phyloP scores from a whole-genome alignment of 2,329 filamentous ascomycete species.

The Colletotrichum neosansevieriae region DNA sequence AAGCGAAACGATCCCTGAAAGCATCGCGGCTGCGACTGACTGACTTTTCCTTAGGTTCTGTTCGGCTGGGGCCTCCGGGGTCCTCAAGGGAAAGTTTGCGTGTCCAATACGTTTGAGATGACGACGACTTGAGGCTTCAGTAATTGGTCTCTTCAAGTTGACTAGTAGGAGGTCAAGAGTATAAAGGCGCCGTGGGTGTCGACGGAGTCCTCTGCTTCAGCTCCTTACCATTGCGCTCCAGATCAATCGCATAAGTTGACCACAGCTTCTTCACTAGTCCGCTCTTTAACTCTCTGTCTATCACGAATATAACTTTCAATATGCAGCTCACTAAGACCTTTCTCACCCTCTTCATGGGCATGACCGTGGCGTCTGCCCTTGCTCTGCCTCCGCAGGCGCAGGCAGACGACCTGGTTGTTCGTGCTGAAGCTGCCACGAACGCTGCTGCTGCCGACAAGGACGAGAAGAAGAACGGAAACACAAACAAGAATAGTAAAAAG shows the following conservation, averaged over 20 bases:
- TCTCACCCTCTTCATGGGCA: conserved; percentile 20
- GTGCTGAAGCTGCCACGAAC: background rate
- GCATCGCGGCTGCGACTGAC: background rate
- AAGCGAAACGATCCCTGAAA: conserved; percentile 16
- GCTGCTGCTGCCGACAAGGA: background rate
- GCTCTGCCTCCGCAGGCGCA: conserved; percentile 19
- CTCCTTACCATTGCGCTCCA: background rate
- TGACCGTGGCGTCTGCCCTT: conserved; percentile 18
- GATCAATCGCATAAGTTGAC: background rate
- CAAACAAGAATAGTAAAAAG: background rate
- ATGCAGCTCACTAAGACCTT: conserved; percentile 25
- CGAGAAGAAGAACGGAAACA: background rate
- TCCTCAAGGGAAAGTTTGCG: conserved; percentile 13
- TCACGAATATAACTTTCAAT: background rate
- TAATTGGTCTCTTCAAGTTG: background rate
- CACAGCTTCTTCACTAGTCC: background rate
- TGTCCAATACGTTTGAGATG: conserved; percentile 24
- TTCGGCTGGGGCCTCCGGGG: conserved; percentile 9
- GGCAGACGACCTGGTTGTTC: background rate
- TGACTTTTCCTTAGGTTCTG: background rate
- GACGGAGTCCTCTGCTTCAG: rapidly evolving
- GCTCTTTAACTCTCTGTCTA: background rate
- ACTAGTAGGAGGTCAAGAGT: background rate
- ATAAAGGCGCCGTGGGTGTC: conserved; percentile 10
- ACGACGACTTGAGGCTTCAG: conserved; percentile 7